Conservation (phyloP, 352 stramenopile genomes). For the Phytophthora cajani region DNA sequence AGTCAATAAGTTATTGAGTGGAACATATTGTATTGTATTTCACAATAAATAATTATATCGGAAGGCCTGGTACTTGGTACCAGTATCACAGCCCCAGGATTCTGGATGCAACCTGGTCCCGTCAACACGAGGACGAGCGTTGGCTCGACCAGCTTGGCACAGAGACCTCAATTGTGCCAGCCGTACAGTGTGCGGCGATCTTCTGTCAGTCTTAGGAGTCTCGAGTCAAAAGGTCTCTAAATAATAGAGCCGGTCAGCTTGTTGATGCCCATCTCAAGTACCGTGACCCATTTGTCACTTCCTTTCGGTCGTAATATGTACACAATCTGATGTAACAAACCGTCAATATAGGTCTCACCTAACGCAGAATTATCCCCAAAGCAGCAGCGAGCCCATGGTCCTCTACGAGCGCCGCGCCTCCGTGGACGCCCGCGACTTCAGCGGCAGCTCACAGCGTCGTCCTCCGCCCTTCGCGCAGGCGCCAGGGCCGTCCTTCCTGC, state of each 20-base stretch:
- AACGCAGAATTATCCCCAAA: not conserved
- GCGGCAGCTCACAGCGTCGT: too few relatives aligned
- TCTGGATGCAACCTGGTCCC: too few relatives aligned
- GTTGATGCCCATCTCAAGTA: not conserved
- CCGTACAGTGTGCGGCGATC: too few relatives aligned
- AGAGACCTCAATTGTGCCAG: too few relatives aligned
- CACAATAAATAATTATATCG: too few relatives aligned
- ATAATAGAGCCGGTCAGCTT: not conserved
- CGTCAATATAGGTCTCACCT: not conserved
- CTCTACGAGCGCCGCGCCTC: conserved; percentile 6
- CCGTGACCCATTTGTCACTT: not conserved
- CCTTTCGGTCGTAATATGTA: not conserved
- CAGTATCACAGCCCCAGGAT: too few relatives aligned
- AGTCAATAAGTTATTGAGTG: too few relatives aligned
- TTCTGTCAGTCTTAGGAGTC: too few relatives aligned
- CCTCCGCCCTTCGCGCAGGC: not conserved
- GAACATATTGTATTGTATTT: too few relatives aligned
- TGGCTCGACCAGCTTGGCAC: too few relatives aligned
- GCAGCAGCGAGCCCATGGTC: conserved; percentile 1
- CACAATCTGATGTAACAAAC: not conserved
- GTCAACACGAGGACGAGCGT: too few relatives aligned
- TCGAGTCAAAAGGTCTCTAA: not conserved
- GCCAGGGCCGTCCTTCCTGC: conserved; percentile 18
- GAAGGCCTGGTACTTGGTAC: too few relatives aligned
- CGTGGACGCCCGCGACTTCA: not conserved